Percentiles rank a stretch among this genome's conserved stretches.
These are phyloP conservation scores for Ceratocystis diversiconidia DNA, from an alignment of 2,329 filamentous ascomycete genomes.

Conservation along the genomic window DNA sequence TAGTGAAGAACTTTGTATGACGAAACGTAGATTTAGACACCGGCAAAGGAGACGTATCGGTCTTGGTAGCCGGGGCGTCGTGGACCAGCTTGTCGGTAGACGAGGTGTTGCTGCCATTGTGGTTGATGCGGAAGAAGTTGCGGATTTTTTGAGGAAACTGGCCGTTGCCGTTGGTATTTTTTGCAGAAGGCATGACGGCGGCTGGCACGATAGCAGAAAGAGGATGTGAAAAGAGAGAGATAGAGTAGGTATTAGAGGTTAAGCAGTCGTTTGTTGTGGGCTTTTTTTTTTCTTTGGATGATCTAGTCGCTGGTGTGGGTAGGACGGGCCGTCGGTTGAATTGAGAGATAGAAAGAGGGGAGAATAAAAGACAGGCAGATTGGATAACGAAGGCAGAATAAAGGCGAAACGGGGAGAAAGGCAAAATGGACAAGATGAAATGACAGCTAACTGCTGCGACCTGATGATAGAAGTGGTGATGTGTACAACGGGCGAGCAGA, in stretches of 20 bases:
- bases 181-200: constrained; percentile 37
- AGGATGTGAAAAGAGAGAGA: background rate
- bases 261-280: background rate
- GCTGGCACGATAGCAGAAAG: background rate
- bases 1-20: constrained; percentile 78
- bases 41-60: constrained; percentile 20
- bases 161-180: constrained; percentile 38
- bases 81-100: constrained; percentile 16
- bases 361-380: background rate
- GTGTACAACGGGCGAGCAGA: constrained; percentile 13
- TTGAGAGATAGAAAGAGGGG: background rate
- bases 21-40: constrained; percentile 51
- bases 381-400: background rate
- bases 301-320: background rate
- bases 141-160: constrained; percentile 55
- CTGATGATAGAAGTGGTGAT: no score
- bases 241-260: no score
- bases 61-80: constrained; percentile 14
- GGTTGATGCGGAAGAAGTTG: constrained; percentile 57
- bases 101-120: constrained; percentile 15
- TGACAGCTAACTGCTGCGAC: background rate
- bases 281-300: background rate
- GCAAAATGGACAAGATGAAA: background rate
- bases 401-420: background rate
- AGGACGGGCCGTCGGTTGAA: no score